Evolutionary conservation across 495 filamentous ascomycete genomes (phyloP), one percentile per base, ranked within the genome.

Genomic region (Bombardia bombarda): DNA sequence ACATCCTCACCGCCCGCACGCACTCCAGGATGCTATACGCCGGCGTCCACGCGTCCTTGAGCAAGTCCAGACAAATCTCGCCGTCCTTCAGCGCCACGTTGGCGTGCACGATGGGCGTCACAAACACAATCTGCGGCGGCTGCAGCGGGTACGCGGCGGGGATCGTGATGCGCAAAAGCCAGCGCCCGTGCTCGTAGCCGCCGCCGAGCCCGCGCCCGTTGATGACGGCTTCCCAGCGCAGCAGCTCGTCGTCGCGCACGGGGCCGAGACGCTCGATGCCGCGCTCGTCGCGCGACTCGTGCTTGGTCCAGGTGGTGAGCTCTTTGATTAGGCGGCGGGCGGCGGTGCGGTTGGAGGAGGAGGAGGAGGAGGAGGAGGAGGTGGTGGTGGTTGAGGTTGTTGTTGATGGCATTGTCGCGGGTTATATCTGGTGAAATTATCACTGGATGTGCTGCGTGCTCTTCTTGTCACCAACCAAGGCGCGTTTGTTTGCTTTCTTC

Each of bases 21-120:
- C 84, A 87, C 46, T 78, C 73, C 18, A 82, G 77, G 18, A 96
- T 70, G 22, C 83, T 90, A 56, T 92, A 93, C 23, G 83, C 77
- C 23, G 89, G 84, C 47, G 81, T 82, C 92, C 92, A 98, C 34
- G 76, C 73, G 22, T 80, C 77, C 50, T 82, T 83, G 33, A 98
- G 65, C 42, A 98, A 71, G 47, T 95, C 90, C 10, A 97, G 75
- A 55, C 92, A 97, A 59, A 98, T 92, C 60, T 95, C 86, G 53
- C 92, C 92, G 4, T 82, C 88, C 50, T 78, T 69, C 56, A 87
- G 82, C 45, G 74, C 72, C 19, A 96, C 75, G 65, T 95, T 95
- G 8, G 90, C 82, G 64, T 95, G 90, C 53, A 84, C 88, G 51
- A 92, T 79, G 37, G 75, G 76, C 21, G 87, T 97, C 1, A 70